Evolutionary conservation across 331 rosid species (phyloP), one percentile per base, ranked within the genome.

Genomic region (Stylosanthes scabra): DNA sequence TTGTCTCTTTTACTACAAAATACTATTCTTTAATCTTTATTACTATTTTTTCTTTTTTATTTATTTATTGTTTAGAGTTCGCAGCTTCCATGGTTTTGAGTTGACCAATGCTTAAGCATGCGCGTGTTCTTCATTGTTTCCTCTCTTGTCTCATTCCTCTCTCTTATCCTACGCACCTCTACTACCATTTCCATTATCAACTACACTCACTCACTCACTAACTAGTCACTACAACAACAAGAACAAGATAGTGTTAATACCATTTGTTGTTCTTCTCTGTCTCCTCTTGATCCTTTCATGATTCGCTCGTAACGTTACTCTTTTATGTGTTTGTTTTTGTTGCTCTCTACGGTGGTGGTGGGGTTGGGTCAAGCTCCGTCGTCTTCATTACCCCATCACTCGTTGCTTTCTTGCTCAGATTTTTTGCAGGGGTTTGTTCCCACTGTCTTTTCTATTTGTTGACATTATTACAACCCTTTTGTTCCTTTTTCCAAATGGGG

Each of bases 321-420:
- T 47, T 47, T 8, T 46, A 39, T 12, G 12, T 28, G 60, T 57
- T 20, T 15, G 39, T 34, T 34, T 34, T 34, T 34, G 39, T 34
- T 34, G 39, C 39, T 34, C 6, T 3, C 39, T 34, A 34, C 39
- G 13, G 25, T 37, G 76, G 72, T 70, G 8, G 40, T 54, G 52
- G 10, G 20, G 2, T 74, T 62, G 80, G 50, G 76, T 47, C 51
- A 7, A 12, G 6, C 84, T 20, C 58, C 84, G 70, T 88, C 79
- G 85, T 68, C 39, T 4, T 34, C 6, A 75, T 74, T 83, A 72
- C 20, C n/a, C 5, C 73, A 74, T 65, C 75, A 78, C 6, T 15
- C 29, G 86, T 83, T 83, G 84, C 86, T 83, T 78, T 83, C 84
- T 29, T 41, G 27, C 52, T 74, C 82, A 78, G 74, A 60, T 60